Conservation (phyloP, 2,329 filamentous ascomycete species). For the Plectosphaerella sp. region DNA sequence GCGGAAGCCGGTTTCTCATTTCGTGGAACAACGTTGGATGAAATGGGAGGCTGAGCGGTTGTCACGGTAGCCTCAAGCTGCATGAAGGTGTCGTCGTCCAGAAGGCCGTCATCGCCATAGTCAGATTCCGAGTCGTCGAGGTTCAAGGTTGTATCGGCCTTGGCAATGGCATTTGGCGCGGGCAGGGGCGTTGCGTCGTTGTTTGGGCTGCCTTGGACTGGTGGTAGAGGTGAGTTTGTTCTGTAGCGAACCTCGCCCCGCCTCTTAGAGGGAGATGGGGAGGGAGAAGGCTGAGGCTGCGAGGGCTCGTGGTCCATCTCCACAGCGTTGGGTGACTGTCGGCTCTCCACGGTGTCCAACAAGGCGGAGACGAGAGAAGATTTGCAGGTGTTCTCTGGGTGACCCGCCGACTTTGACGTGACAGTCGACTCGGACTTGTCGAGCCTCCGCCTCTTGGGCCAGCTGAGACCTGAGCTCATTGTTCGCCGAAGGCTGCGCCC, state of each 20-base stretch:
- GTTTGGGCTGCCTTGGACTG: slow-evolving; percentile 6
- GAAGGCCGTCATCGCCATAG: slow-evolving; percentile 50
- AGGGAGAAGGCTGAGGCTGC: too few relatives aligned
- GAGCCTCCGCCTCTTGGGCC: slow-evolving; percentile 65
- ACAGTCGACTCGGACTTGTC: slow-evolving; percentile 24
- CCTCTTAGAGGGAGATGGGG: slow-evolving; percentile 41
- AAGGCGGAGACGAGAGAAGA: slow-evolving; percentile 57
- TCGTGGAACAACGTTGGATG: too few relatives aligned
- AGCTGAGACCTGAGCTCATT: slow-evolving; percentile 65
- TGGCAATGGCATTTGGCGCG: too few relatives aligned
- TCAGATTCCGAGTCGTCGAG: slow-evolving; percentile 30
- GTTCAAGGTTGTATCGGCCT: not conserved
- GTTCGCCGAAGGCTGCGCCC: slow-evolving; percentile 55
- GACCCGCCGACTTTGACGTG: not conserved
- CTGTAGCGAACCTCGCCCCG: not conserved
- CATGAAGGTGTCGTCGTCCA: slow-evolving; percentile 53
- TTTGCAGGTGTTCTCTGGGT: slow-evolving; percentile 41
- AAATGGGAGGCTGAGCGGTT: slow-evolving; percentile 16
- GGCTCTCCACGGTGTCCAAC: slow-evolving; percentile 60
- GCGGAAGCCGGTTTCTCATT: not conserved
- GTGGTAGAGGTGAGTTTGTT: slow-evolving; percentile 5
- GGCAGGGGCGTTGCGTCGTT: not conserved
- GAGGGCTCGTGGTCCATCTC: too few relatives aligned
- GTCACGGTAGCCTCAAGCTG: slow-evolving; percentile 43
- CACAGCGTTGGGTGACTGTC: slow-evolving; percentile 22